Conservation (phyloP, 257 asterid species). For the Solanum corneliomulleri region DNA sequence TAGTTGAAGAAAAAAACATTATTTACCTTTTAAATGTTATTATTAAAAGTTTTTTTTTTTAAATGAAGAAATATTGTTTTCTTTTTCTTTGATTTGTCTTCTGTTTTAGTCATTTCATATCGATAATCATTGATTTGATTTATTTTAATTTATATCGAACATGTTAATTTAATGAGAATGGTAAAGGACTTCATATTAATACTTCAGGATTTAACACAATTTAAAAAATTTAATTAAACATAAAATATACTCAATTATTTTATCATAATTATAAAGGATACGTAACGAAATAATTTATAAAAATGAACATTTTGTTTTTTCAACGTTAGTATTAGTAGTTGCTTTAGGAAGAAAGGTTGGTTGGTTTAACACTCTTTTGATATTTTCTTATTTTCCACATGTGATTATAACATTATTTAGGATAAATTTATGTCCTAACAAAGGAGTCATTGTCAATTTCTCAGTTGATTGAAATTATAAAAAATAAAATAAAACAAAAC, state of each 20-base stretch:
- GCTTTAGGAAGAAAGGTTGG: neutral
- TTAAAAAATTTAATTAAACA: rapidly evolving
- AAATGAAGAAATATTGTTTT: neutral
- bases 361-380: neutral
- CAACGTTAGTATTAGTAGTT: neutral
- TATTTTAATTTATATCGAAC: rapidly evolving
- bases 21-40: neutral
- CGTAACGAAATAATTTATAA: neutral
- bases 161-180: rapidly evolving
- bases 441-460: neutral
- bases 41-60: too few species aligned
- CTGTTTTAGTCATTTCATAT: too few species aligned
- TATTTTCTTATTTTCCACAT: neutral
- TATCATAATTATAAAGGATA: neutral
- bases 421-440: neutral
- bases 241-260: neutral
- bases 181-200: neutral
- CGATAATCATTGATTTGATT: rapidly evolving
- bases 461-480: neutral
- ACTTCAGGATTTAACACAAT: rapidly evolving
- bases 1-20: neutral
- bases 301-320: neutral
- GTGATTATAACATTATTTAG: neutral
- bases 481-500: too few species aligned
- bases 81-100: neutral